These are phyloP conservation scores for Draba incana DNA, from an alignment of 345 rosid genomes.

Conservation along the genomic window DNA sequence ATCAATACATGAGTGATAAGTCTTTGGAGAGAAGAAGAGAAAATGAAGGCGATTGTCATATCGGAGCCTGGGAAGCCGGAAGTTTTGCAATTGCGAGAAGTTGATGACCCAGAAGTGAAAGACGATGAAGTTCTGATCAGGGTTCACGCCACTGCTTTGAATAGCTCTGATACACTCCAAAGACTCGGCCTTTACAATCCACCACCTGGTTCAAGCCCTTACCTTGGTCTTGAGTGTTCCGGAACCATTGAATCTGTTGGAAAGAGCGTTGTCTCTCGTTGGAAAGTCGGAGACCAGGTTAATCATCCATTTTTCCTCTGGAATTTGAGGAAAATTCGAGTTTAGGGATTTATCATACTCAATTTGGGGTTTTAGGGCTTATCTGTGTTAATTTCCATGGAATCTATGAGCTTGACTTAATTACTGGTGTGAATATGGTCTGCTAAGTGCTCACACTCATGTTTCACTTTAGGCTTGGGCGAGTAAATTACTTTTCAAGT, in stretches of 20 bases:
- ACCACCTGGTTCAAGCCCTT: conserved; percentile 76
- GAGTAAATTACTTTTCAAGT: too few relatives aligned
- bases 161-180: conserved; percentile 78
- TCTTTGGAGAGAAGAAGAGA: neutral
- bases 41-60: conserved; percentile 86
- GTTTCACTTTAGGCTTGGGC: too few relatives aligned
- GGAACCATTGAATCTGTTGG: conserved; percentile 74
- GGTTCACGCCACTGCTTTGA: conserved; percentile 75
- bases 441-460: conserved; percentile 15
- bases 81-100: conserved; percentile 72
- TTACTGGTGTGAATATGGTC: conserved; percentile 9
- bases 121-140: conserved; percentile 76
- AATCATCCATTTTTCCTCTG: neutral
- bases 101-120: conserved; percentile 63
- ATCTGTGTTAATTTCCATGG: conserved; percentile 7
- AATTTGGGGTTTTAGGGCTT: neutral
- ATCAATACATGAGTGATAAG: too few relatives aligned
- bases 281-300: conserved; percentile 87
- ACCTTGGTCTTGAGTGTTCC: conserved; percentile 85
- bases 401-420: neutral
- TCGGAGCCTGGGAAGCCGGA: conserved; percentile 74
- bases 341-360: conserved; percentile 7
- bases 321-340: neutral
- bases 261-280: conserved; percentile 56
- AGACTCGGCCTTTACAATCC: conserved; percentile 72